Evolutionary conservation across 306 rosid species (phyloP).

Genomic region (Prunus mume): DNA sequence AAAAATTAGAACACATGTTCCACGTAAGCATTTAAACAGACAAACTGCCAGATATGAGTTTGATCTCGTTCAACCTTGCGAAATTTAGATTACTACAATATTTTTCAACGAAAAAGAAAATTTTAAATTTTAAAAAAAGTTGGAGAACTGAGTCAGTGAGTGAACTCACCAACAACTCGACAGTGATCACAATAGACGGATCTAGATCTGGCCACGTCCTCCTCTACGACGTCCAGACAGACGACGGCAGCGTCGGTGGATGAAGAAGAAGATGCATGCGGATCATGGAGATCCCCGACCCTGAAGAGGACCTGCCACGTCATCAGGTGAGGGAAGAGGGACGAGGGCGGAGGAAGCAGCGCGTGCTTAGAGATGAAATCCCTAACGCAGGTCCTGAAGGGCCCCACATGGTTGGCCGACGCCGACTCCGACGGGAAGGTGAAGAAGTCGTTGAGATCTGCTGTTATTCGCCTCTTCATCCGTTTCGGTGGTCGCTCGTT

Average conservation of each 20-base stretch:
- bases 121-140: background rate
- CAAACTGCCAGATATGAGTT: no score
- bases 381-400: constrained; percentile 60
- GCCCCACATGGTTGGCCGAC: constrained; percentile 27
- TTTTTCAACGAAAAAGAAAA: background rate
- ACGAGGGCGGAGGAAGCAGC: constrained; percentile 77
- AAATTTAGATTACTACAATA: background rate
- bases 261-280: background rate
- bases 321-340: constrained; percentile 71
- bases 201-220: constrained; percentile 92
- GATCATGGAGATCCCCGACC: constrained; percentile 26
- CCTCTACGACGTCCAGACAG: constrained; percentile 82
- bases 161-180: constrained; percentile 96
- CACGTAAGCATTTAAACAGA: no score
- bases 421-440: constrained; percentile 47
- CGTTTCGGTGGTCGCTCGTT: constrained; percentile 73
- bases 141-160: constrained; percentile 33
- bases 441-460: constrained; percentile 75
- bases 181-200: constrained; percentile 88
- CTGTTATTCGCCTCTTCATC: constrained; percentile 82
- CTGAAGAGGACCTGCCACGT: constrained; percentile 91
- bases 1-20: no score
- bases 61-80: background rate
- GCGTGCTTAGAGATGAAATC: constrained; percentile 69
- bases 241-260: constrained; percentile 31